Conservation (phyloP, 2,329 filamentous ascomycete genomes). For the Xylaria sp. region DNA sequence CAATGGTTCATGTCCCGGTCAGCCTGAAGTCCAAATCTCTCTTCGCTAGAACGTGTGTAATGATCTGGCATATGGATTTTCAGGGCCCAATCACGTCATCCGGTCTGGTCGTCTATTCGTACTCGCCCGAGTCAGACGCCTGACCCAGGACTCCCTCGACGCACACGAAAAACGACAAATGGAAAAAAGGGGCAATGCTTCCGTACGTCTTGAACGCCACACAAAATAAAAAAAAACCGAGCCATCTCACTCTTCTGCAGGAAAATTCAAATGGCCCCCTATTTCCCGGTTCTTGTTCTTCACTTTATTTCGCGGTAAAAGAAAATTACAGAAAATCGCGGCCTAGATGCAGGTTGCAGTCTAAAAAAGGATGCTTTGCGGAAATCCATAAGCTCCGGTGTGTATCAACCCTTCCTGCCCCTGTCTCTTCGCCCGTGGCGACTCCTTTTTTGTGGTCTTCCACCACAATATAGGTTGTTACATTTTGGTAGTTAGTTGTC, state of each 20-base stretch:
- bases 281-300: constrained; percentile 6
- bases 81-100: constrained; percentile 21
- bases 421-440: constrained; percentile 9
- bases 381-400: constrained; percentile 22
- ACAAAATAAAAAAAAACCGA: constrained; percentile 8
- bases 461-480: background rate
- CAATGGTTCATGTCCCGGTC: background rate
- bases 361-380: constrained; percentile 3
- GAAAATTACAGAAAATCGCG: background rate
- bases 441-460: background rate
- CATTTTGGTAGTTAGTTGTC: background rate
- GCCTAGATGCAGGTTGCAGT: constrained; percentile 1
- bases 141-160: background rate
- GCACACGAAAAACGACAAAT: background rate
- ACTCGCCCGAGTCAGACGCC: no score
- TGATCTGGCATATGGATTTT: constrained; percentile 21
- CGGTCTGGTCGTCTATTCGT: background rate
- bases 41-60: constrained; percentile 27
- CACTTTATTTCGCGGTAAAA: background rate
- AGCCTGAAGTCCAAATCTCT: background rate
- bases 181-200: constrained; percentile 5
- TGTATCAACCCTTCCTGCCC: constrained; percentile 26
- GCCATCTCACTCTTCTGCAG: constrained; percentile 20
- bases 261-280: constrained; percentile 3
- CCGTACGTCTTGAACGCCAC: constrained; percentile 17